Evolutionary conservation across 1,284 basidiomycete species (phyloP).

Genomic region (Naganishia liquefaciens): DNA sequence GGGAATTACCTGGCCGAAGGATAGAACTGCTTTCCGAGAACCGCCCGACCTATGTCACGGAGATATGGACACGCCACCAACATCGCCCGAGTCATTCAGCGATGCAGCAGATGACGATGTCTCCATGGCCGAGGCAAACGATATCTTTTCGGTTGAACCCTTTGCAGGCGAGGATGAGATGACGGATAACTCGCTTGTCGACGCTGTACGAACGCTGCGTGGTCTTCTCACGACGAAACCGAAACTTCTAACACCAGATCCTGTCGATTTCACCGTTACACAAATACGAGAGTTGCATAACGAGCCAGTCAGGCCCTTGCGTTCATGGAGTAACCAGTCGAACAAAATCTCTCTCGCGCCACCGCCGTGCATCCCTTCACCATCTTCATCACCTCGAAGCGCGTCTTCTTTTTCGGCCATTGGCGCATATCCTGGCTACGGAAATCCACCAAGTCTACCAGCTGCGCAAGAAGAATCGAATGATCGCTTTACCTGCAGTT

Average conservation of each 20-base stretch:
- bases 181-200: constrained; percentile 13
- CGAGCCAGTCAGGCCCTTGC: background rate
- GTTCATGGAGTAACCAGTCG: background rate
- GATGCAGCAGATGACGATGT: constrained; percentile 5
- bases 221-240: constrained; percentile 2
- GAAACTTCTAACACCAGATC: background rate
- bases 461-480: background rate
- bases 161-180: background rate
- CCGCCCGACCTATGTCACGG: constrained; percentile 6
- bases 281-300: too few species aligned
- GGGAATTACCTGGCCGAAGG: background rate
- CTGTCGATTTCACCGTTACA: background rate
- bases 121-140: background rate
- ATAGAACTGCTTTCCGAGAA: constrained; percentile 1
- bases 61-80: constrained; percentile 29
- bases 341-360: constrained; percentile 3
- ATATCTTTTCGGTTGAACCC: background rate
- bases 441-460: background rate
- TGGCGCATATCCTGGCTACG: background rate
- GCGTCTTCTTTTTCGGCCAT: background rate
- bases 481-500: background rate
- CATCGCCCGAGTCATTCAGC: constrained; percentile 19
- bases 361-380: background rate
- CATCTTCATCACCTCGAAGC: background rate
- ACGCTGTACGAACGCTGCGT: constrained; percentile 27